A percentile compares a stretch with the other conserved stretches of the same genome.
These are phyloP conservation scores for Talaromyces atroroseus DNA, from an alignment of 2,329 filamentous ascomycete species.

Conservation along the genomic window DNA sequence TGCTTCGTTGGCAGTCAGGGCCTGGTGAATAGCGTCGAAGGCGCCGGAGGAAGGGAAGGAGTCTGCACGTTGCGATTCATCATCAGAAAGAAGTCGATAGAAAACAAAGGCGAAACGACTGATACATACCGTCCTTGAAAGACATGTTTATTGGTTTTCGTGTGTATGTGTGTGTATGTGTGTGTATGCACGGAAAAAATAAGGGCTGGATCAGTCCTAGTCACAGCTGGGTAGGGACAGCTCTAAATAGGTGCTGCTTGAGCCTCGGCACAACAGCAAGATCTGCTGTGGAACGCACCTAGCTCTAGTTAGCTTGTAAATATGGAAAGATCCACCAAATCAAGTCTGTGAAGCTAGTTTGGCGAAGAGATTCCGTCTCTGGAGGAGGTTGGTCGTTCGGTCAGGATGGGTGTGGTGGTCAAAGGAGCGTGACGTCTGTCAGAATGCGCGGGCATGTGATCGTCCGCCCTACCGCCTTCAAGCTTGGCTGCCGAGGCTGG, in stretches of 20 bases:
- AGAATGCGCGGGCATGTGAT: not conserved
- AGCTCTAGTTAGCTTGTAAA: not conserved
- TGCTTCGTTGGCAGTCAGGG: slow-evolving; percentile 62
- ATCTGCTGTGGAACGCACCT: not conserved
- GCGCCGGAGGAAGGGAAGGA: slow-evolving; percentile 84
- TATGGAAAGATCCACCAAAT: not conserved
- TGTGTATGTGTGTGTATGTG: no score
- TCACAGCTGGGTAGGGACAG: no score
- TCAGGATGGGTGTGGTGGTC: not conserved
- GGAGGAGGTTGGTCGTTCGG: not conserved
- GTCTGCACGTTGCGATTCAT: slow-evolving; percentile 43
- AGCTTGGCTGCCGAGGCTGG: not conserved
- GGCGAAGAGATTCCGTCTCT: not conserved
- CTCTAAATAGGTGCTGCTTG: not conserved
- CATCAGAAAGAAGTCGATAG: not conserved
- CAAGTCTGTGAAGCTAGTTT: not conserved
- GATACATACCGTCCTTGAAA: slow-evolving; percentile 63
- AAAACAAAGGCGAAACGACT: not conserved
- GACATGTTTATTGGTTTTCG: slow-evolving; percentile 51
- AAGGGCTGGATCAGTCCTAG: no score
- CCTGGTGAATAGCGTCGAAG: slow-evolving; percentile 79
- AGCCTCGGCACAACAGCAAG: not conserved
- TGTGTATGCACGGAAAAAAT: not conserved
- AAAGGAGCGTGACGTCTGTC: not conserved
- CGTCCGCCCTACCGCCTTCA: not conserved